These are phyloP conservation scores for Asclepias syriaca DNA, from an alignment of 257 asterid genomes.

Conservation along the genomic window DNA sequence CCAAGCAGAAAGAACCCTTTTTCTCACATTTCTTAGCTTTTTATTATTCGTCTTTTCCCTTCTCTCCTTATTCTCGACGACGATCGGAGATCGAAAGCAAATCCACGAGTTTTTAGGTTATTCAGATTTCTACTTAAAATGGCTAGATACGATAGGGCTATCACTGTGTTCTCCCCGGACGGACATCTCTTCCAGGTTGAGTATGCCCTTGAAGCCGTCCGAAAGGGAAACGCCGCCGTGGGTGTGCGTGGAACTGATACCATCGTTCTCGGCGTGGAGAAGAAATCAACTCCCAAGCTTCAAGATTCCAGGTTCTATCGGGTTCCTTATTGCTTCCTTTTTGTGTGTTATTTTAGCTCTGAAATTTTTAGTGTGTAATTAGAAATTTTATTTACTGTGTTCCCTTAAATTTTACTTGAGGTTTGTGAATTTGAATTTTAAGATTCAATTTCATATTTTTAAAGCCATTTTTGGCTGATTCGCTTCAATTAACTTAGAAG, in stretches of 20 bases:
- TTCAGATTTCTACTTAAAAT: conserved; percentile 18
- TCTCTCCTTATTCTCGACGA: neutral
- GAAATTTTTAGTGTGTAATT: neutral
- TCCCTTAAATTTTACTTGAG: neutral
- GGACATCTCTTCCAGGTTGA: conserved; percentile 97
- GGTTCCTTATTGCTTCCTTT: neutral
- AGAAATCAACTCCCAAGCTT: conserved; percentile 93
- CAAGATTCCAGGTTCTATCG: conserved; percentile 68
- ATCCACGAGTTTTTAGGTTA: neutral
- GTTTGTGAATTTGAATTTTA: neutral
- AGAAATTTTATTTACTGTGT: neutral
- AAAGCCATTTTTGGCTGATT: neutral
- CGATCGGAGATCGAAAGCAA: neutral
- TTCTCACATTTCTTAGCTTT: neutral
- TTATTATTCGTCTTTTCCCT: neutral
- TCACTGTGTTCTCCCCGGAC: conserved; percentile 94
- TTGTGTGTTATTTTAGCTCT: neutral
- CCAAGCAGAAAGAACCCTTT: conserved; percentile 13
- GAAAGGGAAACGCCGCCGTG: conserved; percentile 94
- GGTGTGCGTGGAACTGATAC: conserved; percentile 89
- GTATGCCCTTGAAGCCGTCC: conserved; percentile 96
- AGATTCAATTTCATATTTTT: neutral
- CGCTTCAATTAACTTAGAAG: neutral
- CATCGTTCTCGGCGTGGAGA: conserved; percentile 91
- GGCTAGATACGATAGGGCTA: conserved; percentile 96